phyloP scores from a whole-genome alignment of 768 basidiomycete species.

The Fomitopsis serialis region DNA sequence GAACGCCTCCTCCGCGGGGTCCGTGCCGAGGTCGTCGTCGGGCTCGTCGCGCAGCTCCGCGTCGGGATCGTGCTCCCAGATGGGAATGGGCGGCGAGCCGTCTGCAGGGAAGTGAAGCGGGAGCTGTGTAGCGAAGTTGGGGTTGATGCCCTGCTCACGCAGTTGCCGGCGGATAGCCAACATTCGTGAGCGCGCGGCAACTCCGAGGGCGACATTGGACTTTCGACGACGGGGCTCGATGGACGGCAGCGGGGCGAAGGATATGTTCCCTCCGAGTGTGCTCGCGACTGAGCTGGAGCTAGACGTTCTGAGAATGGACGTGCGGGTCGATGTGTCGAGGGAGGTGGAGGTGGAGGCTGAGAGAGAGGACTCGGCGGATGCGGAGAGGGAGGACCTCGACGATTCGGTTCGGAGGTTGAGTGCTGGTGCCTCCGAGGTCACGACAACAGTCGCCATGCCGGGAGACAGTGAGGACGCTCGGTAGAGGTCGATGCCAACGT shows the following conservation, averaged over 20 bases:
- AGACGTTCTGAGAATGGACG: conserved; percentile 11
- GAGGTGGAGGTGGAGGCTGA: background rate
- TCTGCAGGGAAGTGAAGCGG: background rate
- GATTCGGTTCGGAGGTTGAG: background rate
- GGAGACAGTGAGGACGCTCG: background rate
- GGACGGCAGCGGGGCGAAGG: conserved; percentile 31
- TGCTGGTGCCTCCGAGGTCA: background rate
- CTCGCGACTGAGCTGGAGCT: conserved; percentile 15
- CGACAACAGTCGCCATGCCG: background rate
- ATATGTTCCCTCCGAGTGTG: conserved; percentile 16
- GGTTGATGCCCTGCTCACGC: conserved; percentile 12
- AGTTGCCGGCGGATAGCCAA: conserved; percentile 24
- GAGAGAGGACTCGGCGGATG: background rate
- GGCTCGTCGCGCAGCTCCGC: conserved; percentile 4
- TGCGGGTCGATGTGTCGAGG: background rate
- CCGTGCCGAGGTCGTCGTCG: conserved; percentile 8
- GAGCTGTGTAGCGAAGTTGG: background rate
- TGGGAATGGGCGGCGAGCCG: background rate
- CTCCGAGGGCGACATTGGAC: conserved; percentile 25
- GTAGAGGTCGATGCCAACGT: background rate
- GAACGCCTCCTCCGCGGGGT: conserved; percentile 19
- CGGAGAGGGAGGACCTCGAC: conserved; percentile 5
- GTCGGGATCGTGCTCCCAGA: conserved; percentile 9
- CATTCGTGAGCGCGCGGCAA: conserved; percentile 32
- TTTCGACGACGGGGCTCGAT: conserved; percentile 26